Conservation (phyloP, 2,329 filamentous ascomycete genomes). For the Fusarium sp. region DNA sequence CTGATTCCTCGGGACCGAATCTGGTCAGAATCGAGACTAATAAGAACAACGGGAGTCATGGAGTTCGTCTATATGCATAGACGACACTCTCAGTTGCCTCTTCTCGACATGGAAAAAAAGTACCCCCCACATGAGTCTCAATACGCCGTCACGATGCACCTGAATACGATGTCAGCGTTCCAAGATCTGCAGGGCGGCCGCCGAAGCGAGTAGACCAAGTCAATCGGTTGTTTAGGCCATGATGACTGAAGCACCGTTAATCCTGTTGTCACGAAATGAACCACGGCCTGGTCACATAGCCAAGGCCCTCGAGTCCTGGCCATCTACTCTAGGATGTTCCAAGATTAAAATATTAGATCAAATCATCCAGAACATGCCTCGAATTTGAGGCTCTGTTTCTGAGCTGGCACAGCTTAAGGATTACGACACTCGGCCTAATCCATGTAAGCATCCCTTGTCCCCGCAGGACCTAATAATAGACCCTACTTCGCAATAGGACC, state of each 20-base stretch:
- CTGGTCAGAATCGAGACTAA: neutral
- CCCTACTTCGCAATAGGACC: neutral
- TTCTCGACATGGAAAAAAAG: neutral
- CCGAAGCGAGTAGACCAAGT: neutral
- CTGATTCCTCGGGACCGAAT: neutral
- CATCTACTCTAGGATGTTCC: neutral
- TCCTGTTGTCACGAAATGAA: neutral
- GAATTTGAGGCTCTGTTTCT: neutral
- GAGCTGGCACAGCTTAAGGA: neutral
- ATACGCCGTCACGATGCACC: neutral
- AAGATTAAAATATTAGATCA: neutral
- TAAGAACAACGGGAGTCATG: neutral
- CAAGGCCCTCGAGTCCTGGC: neutral
- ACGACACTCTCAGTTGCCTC: neutral
- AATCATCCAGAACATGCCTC: neutral
- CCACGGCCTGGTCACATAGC: neutral
- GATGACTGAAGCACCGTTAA: neutral
- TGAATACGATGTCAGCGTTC: neutral
- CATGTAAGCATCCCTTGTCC: neutral
- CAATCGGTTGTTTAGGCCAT: neutral
- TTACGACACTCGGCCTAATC: neutral
- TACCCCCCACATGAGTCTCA: neutral
- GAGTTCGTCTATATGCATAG: neutral
- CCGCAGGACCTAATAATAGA: neutral
- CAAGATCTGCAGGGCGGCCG: neutral